phyloP scores from a whole-genome alignment of 1,139 yeast genomes.

The Candida smagusa region DNA sequence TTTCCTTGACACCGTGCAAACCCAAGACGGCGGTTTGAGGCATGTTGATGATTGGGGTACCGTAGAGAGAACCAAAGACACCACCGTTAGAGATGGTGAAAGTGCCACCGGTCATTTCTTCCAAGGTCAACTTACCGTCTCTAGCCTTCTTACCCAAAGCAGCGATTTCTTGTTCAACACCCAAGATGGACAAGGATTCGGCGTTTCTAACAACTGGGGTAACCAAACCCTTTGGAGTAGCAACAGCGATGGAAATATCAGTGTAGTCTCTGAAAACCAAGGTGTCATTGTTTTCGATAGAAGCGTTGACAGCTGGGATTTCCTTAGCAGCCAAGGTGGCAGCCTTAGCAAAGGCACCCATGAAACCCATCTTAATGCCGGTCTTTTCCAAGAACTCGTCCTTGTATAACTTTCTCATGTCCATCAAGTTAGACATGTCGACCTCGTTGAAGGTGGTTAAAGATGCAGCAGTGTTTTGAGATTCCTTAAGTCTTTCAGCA shows the following conservation, averaged over 20 bases:
- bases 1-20: slow-evolving; percentile 94
- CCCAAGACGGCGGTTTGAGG: slow-evolving; percentile 99
- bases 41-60: slow-evolving; percentile 97
- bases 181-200: slow-evolving; percentile 84
- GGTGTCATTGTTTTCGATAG: slow-evolving; percentile 90
- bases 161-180: slow-evolving; percentile 83
- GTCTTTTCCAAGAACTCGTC: slow-evolving; percentile 94
- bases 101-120: slow-evolving; percentile 99
- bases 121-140: slow-evolving; percentile 92
- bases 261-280: slow-evolving; percentile 95
- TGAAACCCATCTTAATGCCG: slow-evolving; percentile 94
- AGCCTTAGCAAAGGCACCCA: slow-evolving; percentile 98
- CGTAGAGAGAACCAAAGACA: slow-evolving; percentile 95
- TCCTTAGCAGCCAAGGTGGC: slow-evolving; percentile 91
- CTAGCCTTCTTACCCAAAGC: slow-evolving; percentile 89
- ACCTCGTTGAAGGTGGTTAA: slow-evolving; percentile 97
- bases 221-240: slow-evolving; percentile 98
- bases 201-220: slow-evolving; percentile 98
- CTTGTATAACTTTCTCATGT: slow-evolving; percentile 94
- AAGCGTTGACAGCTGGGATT: slow-evolving; percentile 92
- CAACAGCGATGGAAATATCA: slow-evolving; percentile 95
- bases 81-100: slow-evolving; percentile 99
- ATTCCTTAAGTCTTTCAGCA: slow-evolving; percentile 98
- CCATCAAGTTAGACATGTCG: slow-evolving; percentile 90
- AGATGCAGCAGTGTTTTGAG: slow-evolving; percentile 98